Conservation (phyloP, 768 basidiomycete genomes). For the Macrolepiota dolichaula region DNA sequence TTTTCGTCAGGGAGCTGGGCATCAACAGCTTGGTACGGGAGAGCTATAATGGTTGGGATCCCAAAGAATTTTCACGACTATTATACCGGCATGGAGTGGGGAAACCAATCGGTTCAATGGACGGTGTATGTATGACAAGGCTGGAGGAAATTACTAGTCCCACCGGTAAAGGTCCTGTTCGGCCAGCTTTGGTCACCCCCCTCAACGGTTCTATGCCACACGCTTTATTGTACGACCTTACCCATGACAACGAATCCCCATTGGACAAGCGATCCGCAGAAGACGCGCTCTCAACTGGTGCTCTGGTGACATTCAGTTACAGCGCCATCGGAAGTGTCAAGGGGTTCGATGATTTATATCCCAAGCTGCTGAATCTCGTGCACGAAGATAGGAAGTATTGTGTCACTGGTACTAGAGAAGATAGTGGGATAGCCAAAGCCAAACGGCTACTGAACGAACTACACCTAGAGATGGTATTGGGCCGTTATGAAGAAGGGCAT, state of each 20-base stretch:
- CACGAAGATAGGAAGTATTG: conserved; percentile 80
- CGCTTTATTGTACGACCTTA: conserved; percentile 91
- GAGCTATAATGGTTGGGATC: conserved; percentile 86
- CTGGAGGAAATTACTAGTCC: conserved; percentile 77
- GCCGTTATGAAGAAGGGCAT: conserved; percentile 86
- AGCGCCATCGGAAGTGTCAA: conserved; percentile 92
- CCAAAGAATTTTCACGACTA: conserved; percentile 87
- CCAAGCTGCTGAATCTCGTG: conserved; percentile 89
- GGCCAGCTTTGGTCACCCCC: conserved; percentile 71
- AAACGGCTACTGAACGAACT: conserved; percentile 81
- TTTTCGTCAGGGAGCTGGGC: conserved; percentile 89
- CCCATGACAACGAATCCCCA: conserved; percentile 96
- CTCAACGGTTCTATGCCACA: conserved; percentile 88
- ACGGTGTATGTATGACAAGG: conserved; percentile 76
- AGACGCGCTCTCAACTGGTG: conserved; percentile 92
- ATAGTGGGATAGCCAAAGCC: conserved; percentile 53
- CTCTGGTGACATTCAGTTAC: conserved; percentile 86
- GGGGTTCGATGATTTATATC: conserved; percentile 96
- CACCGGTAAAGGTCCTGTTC: conserved; percentile 75
- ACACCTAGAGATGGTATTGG: conserved; percentile 90
- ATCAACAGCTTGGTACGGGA: conserved; percentile 94
- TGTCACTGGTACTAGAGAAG: conserved; percentile 51
- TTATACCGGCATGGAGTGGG: conserved; percentile 89
- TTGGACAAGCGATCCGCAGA: conserved; percentile 89
- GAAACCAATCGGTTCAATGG: conserved; percentile 98